These are phyloP conservation scores for Pisolithus albus DNA, from an alignment of 768 basidiomycete species.

Conservation along the genomic window DNA sequence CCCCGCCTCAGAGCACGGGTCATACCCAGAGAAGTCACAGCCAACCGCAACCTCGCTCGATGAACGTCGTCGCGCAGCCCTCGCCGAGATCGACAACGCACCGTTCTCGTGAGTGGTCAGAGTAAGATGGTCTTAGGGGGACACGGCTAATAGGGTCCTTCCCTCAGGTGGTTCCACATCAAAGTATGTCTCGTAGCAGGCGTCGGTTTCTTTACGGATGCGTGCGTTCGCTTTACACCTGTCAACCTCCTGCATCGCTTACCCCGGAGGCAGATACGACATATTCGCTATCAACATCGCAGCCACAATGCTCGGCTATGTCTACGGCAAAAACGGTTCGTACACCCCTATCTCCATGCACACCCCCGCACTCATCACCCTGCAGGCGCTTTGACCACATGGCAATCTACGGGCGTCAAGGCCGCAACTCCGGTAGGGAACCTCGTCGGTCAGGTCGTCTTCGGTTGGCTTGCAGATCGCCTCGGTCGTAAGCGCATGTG, in stretches of 20 bases:
- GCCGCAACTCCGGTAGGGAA: constrained; percentile 74
- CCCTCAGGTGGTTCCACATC: constrained; percentile 71
- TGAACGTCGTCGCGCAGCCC: constrained; percentile 70
- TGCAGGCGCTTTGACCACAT: constrained; percentile 29
- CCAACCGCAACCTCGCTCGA: constrained; percentile 39
- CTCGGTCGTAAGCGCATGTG: constrained; percentile 79
- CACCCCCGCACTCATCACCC: background rate
- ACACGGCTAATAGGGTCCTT: background rate
- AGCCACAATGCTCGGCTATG: constrained; percentile 74
- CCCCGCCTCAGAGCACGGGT: constrained; percentile 24
- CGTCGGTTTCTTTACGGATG: constrained; percentile 89
- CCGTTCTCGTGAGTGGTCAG: constrained; percentile 58
- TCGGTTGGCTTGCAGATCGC: constrained; percentile 75
- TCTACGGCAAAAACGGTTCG: constrained; percentile 45
- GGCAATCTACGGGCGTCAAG: constrained; percentile 74
- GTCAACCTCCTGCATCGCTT: background rate
- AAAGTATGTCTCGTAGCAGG: constrained; percentile 68
- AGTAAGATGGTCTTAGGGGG: background rate
- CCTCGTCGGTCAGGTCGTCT: constrained; percentile 66
- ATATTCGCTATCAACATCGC: constrained; percentile 90
- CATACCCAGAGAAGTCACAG: constrained; percentile 22
- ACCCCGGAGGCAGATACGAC: constrained; percentile 43
- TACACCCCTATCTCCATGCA: background rate
- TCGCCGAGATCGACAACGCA: constrained; percentile 84
- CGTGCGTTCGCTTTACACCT: constrained; percentile 34